Evolutionary conservation across 345 rosid species (phyloP).

Genomic region (Euphorbia tirucalli): DNA sequence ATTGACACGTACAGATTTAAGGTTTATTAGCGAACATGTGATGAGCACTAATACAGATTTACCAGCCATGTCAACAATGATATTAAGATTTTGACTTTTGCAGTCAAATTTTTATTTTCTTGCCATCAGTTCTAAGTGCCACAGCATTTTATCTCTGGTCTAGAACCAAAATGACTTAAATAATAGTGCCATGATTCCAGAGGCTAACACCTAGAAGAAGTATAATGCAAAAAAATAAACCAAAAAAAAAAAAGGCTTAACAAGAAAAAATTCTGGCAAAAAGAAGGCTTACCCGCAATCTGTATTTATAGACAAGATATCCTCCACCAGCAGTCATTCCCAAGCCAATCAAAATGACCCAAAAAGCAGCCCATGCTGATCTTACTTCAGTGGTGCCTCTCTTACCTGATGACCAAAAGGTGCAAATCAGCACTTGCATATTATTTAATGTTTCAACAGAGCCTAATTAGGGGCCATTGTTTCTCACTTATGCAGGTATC

Average conservation of each 20-base stretch:
- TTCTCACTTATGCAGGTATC: constrained; percentile 86
- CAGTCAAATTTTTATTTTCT: background rate
- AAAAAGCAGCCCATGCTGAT: constrained; percentile 91
- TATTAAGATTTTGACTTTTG: no score
- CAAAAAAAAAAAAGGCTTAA: no score
- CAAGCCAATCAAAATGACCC: constrained; percentile 81
- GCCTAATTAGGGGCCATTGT: background rate
- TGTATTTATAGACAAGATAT: constrained; percentile 83
- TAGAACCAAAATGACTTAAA: no score
- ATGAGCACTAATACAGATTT: background rate
- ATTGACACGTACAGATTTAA: background rate
- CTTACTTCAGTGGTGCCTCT: constrained; percentile 51
- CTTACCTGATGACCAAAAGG: constrained; percentile 53
- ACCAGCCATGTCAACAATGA: background rate
- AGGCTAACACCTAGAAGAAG: no score
- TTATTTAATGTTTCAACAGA: background rate
- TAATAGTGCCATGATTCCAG: no score
- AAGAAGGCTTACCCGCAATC: constrained; percentile 79
- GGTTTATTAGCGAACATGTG: background rate
- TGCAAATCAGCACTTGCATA: constrained; percentile 18
- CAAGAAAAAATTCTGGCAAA: background rate
- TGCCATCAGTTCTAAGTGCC: background rate
- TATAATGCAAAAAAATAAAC: no score
- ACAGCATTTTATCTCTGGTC: no score
- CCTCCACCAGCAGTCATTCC: constrained; percentile 81